phyloP scores from a whole-genome alignment of 176 grass and related monocot species.

The Triticum timopheevii region DNA sequence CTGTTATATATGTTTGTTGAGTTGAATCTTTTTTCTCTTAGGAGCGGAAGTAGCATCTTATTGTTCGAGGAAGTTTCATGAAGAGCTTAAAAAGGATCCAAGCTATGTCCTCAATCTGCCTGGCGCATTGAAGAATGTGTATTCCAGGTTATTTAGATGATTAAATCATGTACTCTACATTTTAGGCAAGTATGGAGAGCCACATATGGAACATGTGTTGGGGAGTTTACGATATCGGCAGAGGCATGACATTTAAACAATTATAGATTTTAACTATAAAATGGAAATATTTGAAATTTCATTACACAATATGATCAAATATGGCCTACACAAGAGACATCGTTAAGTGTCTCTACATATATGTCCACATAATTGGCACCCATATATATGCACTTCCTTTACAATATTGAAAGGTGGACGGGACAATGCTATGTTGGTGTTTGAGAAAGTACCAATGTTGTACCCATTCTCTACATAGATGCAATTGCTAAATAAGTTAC shows the following conservation, averaged over 20 bases:
- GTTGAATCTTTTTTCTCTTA: neutral
- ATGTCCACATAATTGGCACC: conserved; percentile 2
- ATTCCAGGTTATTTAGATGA: neutral
- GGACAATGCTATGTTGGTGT: neutral
- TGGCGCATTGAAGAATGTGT: neutral
- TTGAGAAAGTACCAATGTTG: neutral
- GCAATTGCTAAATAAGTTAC: neutral
- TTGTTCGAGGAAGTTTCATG: neutral
- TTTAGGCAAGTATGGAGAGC: neutral
- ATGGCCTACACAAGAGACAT: neutral
- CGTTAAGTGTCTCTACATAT: neutral
- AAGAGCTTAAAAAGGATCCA: neutral
- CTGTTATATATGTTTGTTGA: neutral
- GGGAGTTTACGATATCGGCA: neutral
- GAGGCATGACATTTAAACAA: neutral
- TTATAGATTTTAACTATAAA: neutral
- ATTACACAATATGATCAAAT: neutral
- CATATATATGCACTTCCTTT: neutral
- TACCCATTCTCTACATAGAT: neutral
- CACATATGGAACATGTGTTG: neutral
- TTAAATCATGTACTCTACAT: neutral
- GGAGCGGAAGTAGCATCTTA: neutral
- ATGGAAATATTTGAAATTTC: neutral
- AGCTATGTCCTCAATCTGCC: neutral
- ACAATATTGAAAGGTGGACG: neutral